Conservation (phyloP, 495 filamentous ascomycete genomes). For the Penicillium verhagenii region DNA sequence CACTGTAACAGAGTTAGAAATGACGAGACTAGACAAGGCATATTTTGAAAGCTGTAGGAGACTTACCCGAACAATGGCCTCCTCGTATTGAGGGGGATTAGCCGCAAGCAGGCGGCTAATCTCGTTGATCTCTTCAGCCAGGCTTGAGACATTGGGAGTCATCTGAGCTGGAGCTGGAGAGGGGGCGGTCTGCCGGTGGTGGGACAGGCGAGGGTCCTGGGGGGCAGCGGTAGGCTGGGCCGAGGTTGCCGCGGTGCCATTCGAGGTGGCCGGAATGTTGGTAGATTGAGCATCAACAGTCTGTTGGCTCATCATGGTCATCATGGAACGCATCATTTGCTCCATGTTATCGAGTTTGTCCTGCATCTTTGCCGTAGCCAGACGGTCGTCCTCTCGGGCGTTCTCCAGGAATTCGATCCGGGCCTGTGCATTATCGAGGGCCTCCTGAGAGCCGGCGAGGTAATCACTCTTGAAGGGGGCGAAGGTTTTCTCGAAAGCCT, state of each 20-base stretch:
- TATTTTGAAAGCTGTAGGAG: neutral
- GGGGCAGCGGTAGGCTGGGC: neutral
- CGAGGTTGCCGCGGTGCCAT: neutral
- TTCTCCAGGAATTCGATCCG: conserved; percentile 64
- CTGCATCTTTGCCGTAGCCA: conserved; percentile 38
- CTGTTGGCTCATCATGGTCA: neutral
- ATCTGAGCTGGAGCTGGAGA: neutral
- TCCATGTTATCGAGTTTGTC: conserved; percentile 84
- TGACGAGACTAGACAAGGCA: neutral
- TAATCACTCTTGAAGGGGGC: conserved; percentile 65
- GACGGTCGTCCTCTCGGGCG: conserved; percentile 63
- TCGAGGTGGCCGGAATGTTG: neutral
- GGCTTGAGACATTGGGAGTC: neutral
- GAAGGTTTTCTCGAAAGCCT: conserved; percentile 59
- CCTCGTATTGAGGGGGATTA: too few relatives aligned
- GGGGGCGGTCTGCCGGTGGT: neutral
- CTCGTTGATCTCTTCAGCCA: neutral
- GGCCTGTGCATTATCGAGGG: conserved; percentile 28
- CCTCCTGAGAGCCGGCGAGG: conserved; percentile 58
- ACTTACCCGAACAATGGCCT: neutral
- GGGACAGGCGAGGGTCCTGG: neutral
- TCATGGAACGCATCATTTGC: conserved; percentile 64
- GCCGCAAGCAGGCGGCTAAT: neutral
- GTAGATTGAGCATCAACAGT: neutral
- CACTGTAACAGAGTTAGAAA: neutral